A percentile compares a stretch with the other conserved stretches of the same genome.
Conservation (phyloP, 441 rosid genomes). For the Euphorbia celastroides region DNA sequence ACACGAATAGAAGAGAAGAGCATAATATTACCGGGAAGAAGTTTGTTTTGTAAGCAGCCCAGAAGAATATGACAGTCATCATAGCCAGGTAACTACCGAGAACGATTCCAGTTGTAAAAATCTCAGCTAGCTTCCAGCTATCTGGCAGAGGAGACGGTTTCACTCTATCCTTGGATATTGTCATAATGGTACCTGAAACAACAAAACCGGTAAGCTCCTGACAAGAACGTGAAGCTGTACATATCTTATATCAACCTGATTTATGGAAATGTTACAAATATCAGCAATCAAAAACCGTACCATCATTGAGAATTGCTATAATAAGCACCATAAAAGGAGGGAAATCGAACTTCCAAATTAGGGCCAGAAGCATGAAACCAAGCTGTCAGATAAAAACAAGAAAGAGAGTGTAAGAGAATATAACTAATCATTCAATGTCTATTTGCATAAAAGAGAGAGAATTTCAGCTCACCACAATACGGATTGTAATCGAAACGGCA, state of each 20-base stretch:
- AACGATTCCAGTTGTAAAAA: conserved; percentile 85
- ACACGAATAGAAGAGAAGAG: no score
- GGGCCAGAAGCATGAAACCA: conserved; percentile 82
- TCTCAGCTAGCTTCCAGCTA: conserved; percentile 92
- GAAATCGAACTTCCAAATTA: conserved; percentile 92
- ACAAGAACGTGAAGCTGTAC: no score
- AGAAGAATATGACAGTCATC: conserved; percentile 74
- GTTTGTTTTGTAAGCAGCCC: no score
- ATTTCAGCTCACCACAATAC: conserved; percentile 72
- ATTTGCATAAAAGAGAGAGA: background rate
- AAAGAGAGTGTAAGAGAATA: no score
- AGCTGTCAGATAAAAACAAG: conserved; percentile 45
- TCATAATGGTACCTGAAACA: conserved; percentile 82
- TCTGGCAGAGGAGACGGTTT: conserved; percentile 90
- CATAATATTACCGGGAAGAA: no score
- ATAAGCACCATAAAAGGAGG: conserved; percentile 99
- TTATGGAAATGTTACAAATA: no score
- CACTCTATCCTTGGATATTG: conserved; percentile 82
- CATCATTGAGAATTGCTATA: conserved; percentile 87
- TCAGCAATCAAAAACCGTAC: conserved; percentile 40
- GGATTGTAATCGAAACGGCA: conserved; percentile 94
- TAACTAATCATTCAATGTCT: no score
- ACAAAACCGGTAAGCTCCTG: no score
- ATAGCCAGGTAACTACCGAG: conserved; percentile 86
- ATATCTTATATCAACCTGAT: no score